These are phyloP conservation scores for Ruellia speciosa DNA, from an alignment of 305 asterid species.

Conservation along the genomic window DNA sequence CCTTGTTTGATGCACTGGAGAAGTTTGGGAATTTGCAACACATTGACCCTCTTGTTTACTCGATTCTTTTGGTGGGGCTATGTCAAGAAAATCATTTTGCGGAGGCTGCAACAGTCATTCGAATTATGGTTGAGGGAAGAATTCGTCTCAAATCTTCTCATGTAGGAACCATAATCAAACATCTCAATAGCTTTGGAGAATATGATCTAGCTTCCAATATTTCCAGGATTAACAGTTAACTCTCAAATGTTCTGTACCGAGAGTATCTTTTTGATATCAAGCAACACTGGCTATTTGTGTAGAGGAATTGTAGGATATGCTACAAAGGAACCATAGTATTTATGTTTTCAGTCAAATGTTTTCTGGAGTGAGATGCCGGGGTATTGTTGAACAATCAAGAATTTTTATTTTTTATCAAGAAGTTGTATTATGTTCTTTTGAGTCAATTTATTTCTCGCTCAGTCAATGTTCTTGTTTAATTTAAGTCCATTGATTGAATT, in stretches of 20 bases:
- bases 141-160: slow-evolving; percentile 28
- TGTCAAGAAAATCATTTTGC: slow-evolving; percentile 34
- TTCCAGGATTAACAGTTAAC: slow-evolving; percentile 18
- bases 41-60: slow-evolving; percentile 46
- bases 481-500: no score
- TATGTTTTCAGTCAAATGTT: neutral
- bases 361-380: neutral
- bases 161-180: slow-evolving; percentile 27
- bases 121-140: slow-evolving; percentile 35
- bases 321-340: no score
- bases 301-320: neutral
- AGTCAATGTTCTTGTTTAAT: no score
- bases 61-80: slow-evolving; percentile 42
- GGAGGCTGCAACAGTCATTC: slow-evolving; percentile 41
- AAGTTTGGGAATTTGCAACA: slow-evolving; percentile 34
- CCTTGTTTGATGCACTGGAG: slow-evolving; percentile 41
- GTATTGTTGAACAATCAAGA: no score
- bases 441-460: no score
- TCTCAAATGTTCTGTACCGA: neutral
- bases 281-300: neutral
- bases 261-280: neutral
- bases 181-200: slow-evolving; percentile 31
- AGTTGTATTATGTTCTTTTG: no score
- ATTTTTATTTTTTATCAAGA: no score
- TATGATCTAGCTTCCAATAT: slow-evolving; percentile 36